Conservation (phyloP, 331 rosid species). For the Phaseolus coccineus region DNA sequence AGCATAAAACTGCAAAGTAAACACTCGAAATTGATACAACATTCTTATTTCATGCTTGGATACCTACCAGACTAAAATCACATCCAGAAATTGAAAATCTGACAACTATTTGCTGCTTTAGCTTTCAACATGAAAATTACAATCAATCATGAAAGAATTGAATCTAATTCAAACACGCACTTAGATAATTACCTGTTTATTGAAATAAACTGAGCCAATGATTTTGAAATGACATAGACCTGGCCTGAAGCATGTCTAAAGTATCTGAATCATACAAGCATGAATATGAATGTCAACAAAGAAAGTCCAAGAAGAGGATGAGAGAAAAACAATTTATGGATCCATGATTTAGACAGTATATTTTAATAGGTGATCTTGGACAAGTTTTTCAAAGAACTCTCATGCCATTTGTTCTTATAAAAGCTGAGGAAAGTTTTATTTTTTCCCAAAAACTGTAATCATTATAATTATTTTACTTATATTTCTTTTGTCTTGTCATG, state of each 20-base stretch:
- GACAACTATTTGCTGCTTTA: no score
- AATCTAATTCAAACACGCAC: no score
- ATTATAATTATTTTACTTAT: neutral
- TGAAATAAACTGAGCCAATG: slow-evolving; percentile 77
- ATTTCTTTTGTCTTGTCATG: no score
- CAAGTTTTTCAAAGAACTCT: neutral
- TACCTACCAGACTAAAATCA: no score
- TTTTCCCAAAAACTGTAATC: neutral
- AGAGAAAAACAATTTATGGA: slow-evolving; percentile 11
- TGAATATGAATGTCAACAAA: slow-evolving; percentile 18
- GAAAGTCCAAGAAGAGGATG: neutral
- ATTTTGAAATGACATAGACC: slow-evolving; percentile 69
- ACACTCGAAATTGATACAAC: slow-evolving; percentile 34
- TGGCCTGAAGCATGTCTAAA: slow-evolving; percentile 84
- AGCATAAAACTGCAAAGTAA: slow-evolving; percentile 62
- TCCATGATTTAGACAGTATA: slow-evolving; percentile 26
- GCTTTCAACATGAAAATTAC: no score
- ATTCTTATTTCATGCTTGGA: neutral
- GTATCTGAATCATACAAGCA: slow-evolving; percentile 63
- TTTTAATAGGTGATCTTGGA: neutral
- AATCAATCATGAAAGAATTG: no score
- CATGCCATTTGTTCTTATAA: neutral
- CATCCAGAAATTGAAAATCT: no score
- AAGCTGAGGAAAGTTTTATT: slow-evolving; percentile 1
- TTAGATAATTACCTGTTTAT: slow-evolving; percentile 65